A percentile compares a stretch with the other conserved stretches of the same genome.
phyloP scores from a whole-genome alignment of 257 asterid genomes.

The Ehretia macrophylla region DNA sequence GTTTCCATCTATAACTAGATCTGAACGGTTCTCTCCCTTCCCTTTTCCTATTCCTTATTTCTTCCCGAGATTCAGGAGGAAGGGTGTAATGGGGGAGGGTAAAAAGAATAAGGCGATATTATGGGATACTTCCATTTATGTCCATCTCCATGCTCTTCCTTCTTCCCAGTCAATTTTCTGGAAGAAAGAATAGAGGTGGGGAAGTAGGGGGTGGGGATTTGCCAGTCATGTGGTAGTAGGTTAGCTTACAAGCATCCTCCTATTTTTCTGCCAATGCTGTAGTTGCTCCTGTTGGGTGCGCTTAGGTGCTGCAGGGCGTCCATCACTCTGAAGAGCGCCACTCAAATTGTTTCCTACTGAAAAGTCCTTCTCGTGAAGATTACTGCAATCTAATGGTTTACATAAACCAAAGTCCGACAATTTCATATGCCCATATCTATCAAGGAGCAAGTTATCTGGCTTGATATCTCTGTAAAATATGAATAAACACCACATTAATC shows the following conservation, averaged over 20 bases:
- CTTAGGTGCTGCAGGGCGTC: constrained; percentile 79
- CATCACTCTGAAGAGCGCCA: constrained; percentile 87
- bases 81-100: too few relatives aligned
- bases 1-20: too few relatives aligned
- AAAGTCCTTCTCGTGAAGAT: constrained; percentile 88
- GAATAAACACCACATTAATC: constrained; percentile 4
- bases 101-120: too few relatives aligned
- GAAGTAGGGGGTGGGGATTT: too few relatives aligned
- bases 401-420: constrained; percentile 94
- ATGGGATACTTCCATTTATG: too few relatives aligned
- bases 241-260: constrained; percentile 63
- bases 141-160: too few relatives aligned
- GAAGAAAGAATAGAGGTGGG: too few relatives aligned
- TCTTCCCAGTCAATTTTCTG: too few relatives aligned
- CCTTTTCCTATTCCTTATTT: too few relatives aligned
- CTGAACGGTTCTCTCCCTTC: too few relatives aligned
- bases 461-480: constrained; percentile 79
- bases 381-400: constrained; percentile 93
- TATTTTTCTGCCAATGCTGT: constrained; percentile 88
- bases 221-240: too few relatives aligned
- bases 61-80: too few relatives aligned
- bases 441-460: constrained; percentile 96
- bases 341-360: constrained; percentile 61
- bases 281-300: constrained; percentile 98
- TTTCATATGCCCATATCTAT: constrained; percentile 92